These are phyloP conservation scores for Fusarium oxysporum DNA, from an alignment of 2,329 filamentous ascomycete species.

Conservation along the genomic window DNA sequence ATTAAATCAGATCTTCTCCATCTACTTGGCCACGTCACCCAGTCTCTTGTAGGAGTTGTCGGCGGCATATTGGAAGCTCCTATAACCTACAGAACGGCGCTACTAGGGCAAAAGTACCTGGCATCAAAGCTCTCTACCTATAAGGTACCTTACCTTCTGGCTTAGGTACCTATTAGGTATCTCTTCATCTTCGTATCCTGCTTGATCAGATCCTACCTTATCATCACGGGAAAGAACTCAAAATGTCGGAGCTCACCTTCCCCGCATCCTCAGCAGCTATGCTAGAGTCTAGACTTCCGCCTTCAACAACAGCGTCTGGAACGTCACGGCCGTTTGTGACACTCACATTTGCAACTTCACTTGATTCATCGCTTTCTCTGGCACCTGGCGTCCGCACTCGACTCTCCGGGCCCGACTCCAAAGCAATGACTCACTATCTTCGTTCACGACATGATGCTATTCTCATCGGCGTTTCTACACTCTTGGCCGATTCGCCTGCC, in stretches of 20 bases:
- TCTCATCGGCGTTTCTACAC: conserved; percentile 85
- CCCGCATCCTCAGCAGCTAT: conserved; percentile 46
- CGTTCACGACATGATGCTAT: conserved; percentile 87
- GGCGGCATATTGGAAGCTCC: conserved; percentile 23
- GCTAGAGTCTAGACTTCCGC: conserved; percentile 52
- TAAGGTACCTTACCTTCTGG: background rate
- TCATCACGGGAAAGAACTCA: background rate
- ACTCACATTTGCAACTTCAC: conserved; percentile 89
- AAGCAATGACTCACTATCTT: conserved; percentile 93
- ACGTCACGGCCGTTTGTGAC: conserved; percentile 68
- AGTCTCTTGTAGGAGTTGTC: conserved; percentile 20
- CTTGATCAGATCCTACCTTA: background rate
- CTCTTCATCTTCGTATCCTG: background rate
- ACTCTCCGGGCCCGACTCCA: conserved; percentile 84
- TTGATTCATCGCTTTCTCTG: conserved; percentile 83
- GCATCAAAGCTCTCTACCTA: background rate
- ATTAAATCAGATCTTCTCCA: background rate
- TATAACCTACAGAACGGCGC: background rate
- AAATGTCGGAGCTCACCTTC: conserved; percentile 53
- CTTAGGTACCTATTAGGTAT: no score
- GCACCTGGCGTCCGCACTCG: conserved; percentile 83
- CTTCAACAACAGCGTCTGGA: background rate
- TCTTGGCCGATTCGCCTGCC: conserved; percentile 84
- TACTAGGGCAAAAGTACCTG: background rate
- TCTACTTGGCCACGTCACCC: background rate